Percentiles rank a stretch among this genome's conserved stretches.
phyloP scores from a whole-genome alignment of 768 basidiomycete species.

The Crassisporium funariophilum region DNA sequence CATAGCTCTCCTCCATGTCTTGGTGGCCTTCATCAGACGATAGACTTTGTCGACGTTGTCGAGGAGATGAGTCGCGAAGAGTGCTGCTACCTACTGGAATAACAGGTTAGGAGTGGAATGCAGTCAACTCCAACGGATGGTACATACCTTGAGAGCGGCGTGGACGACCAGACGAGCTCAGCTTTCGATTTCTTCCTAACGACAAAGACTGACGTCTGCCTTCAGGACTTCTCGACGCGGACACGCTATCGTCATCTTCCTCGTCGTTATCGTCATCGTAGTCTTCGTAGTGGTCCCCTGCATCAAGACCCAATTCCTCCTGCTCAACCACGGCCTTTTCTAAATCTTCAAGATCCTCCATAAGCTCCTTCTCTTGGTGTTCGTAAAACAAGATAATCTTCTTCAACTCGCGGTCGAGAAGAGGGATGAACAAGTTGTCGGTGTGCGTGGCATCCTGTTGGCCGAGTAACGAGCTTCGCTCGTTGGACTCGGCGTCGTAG shows the following conservation, averaged over 20 bases:
- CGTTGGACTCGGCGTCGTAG: constrained; percentile 66
- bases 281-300: constrained; percentile 53
- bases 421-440: constrained; percentile 65
- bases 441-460: constrained; percentile 38
- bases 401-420: constrained; percentile 79
- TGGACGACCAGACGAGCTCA: constrained; percentile 26
- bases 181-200: constrained; percentile 40
- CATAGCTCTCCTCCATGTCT: constrained; percentile 40
- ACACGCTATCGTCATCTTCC: constrained; percentile 46
- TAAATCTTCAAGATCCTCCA: constrained; percentile 58
- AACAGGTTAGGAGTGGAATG: constrained; percentile 1
- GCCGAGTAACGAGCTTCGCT: constrained; percentile 57
- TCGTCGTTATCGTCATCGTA: constrained; percentile 64
- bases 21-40: constrained; percentile 49
- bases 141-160: constrained; percentile 20
- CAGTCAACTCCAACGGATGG: not conserved
- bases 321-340: constrained; percentile 59
- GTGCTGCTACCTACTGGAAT: constrained; percentile 6
- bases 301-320: constrained; percentile 59
- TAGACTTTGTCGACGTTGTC: constrained; percentile 42
- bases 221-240: constrained; percentile 35
- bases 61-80: constrained; percentile 2
- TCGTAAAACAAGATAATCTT: constrained; percentile 85
- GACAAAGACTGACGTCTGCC: constrained; percentile 21
- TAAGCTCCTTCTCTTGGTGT: constrained; percentile 71